Conservation (phyloP, 352 stramenopile genomes). For the Phytophthora tentaculata region DNA sequence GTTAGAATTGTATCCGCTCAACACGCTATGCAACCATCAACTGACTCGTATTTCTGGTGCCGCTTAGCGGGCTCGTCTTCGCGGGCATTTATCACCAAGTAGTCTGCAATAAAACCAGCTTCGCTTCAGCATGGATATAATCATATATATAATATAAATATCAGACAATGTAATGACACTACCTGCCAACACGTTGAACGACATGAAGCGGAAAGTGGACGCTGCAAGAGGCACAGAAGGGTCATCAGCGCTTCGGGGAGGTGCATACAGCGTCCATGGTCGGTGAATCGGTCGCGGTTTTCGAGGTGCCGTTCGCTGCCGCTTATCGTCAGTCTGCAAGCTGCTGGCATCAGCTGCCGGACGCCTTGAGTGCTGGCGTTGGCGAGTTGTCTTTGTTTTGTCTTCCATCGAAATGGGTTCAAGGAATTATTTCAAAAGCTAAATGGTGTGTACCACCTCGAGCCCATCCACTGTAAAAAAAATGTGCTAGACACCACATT, state of each 20-base stretch:
- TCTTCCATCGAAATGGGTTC: constrained; percentile 26
- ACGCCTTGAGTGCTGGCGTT: constrained; percentile 9
- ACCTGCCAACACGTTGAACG: constrained; percentile 80
- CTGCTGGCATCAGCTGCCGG: background rate
- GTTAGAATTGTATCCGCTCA: background rate
- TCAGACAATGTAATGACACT: too few species aligned
- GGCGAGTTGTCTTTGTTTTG: background rate
- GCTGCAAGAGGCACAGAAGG: constrained; percentile 24
- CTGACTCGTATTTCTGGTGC: constrained; percentile 60
- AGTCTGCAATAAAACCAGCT: constrained; percentile 43
- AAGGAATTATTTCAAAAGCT: background rate
- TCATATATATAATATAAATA: too few species aligned
- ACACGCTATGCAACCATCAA: background rate
- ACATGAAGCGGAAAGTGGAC: constrained; percentile 67
- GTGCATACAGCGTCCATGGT: constrained; percentile 61
- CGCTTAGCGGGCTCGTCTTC: constrained; percentile 36
- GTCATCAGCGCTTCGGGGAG: constrained; percentile 31
- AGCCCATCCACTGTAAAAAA: too few species aligned
- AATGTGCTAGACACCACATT: background rate
- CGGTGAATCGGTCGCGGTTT: constrained; percentile 21
- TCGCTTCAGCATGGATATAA: constrained; percentile 4
- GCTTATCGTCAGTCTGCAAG: constrained; percentile 17
- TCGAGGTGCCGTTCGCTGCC: constrained; percentile 7
- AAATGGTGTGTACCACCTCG: background rate
- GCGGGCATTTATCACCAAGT: constrained; percentile 49